Base-by-base conservation (phyloP, 495 filamentous ascomycete genomes). In the Penicillium mononematosum region DNA sequence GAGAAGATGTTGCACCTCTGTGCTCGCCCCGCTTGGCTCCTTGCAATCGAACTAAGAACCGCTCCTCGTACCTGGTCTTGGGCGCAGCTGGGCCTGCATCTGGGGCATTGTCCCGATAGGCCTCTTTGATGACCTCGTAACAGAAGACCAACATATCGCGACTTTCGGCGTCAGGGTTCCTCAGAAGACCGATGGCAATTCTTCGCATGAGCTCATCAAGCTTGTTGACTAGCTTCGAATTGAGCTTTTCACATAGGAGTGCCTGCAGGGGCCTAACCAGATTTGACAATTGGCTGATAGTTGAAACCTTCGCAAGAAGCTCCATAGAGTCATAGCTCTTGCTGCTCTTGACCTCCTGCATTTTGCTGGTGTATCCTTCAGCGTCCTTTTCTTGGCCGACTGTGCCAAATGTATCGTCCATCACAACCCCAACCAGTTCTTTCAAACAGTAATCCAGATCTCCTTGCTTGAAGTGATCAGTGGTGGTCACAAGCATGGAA, bases 251-350 rank as follows among this genome's bases (percentile, higher is more conserved):
- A 39, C 83, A 77, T 20, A 98, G 75, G 4, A 98, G 76, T 7
- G 82, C 69, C 61, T 90, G 89, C 44, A 97, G 74, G 6, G 94
- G 94, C 45, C 76, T 76, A 55, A 96, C 77, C 20, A 98, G 81
- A 27, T 85, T 81, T 5, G 83, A 82, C n/a, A 98, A 81, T 50
- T 85, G 83, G 34, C 70, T 76, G 34, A 96, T 75, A 11, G 90
- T 91, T 8, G 91, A 84, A 45, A 83, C 88, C 68, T 85, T 87
- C 22, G 94, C 88, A 52, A 98, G 79, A 52, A 98, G 78, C 64
- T 98, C 94, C 89, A 98, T 96, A 4, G 95, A 96, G 63, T 98
- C 94, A 61, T 88, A 95, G 66, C 92, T 96, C 75, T 96, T 98
- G 78, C 88, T 97, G 66, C 88, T 92, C 76, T 96, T 97, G 19